Evolutionary conservation across 1,284 basidiomycete genomes (phyloP), one percentile per base, ranked within the genome.

Genomic region (Entoloma clypeatum): DNA sequence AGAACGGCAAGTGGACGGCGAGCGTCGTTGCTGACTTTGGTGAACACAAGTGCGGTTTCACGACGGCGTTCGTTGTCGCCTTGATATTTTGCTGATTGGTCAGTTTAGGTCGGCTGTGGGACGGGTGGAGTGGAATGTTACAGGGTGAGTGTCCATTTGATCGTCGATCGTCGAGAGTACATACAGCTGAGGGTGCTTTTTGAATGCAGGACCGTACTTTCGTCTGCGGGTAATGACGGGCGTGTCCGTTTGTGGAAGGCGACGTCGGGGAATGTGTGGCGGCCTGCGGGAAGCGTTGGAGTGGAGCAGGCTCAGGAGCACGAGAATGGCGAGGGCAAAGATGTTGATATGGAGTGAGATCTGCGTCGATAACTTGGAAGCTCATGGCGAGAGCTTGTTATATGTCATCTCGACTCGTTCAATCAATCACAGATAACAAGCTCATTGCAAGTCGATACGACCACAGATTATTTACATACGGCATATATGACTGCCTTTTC

Each of bases 201-300:
- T 32, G 21, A 13, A 24, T 39, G 6, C 14, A 93, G 92, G 2
- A 95, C 92, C 7, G 77, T 94, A 2, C 69, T 97, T 10, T 89
- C 90, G 1, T 92, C 89, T 0, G 81, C 86, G 2, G 91, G 91
- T 4, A 92, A 93, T 50, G 93, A 96, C 48, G 93, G 92, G 0
- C 77, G 85, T 10, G 78, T 96, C 22, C 73, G 91, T 14, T 63
- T 96, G 25, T 96, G 92, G 87, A 95, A 95, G 62, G 84, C 85
- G 10, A 82, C 81, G 0, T 73, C 73, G 10, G 81, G 81, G 6
- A 82, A 72, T 40, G 79, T 86, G 10, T 90, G 86, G 86, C 67
- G 83, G 47, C 71, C 83, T 4, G 85, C 85, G 19, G 87, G 87
- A 4, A 80, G 80, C 45, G 77, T 89, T 40, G 81, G 81, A 31